These are phyloP conservation scores for Diplotaxis tenuifolia DNA, from an alignment of 345 rosid genomes.

Conservation along the genomic window DNA sequence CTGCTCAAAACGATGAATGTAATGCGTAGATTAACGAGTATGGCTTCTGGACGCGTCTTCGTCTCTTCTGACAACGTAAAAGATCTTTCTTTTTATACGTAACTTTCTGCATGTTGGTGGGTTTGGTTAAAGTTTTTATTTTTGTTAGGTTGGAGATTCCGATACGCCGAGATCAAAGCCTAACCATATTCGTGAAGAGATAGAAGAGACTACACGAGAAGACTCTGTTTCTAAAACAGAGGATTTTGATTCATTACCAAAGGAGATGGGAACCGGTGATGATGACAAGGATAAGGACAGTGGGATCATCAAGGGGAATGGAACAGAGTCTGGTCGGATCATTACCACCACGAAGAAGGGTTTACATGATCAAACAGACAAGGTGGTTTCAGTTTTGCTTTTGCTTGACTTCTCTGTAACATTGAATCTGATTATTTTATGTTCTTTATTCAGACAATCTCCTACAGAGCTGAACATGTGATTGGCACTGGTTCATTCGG, in stretches of 20 bases:
- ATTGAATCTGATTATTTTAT: background rate
- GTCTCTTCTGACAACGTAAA: constrained; percentile 78
- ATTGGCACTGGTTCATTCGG: constrained; percentile 98
- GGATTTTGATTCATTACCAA: constrained; percentile 54
- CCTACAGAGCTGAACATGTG: constrained; percentile 90
- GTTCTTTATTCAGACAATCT: constrained; percentile 52
- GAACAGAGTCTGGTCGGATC: constrained; percentile 88
- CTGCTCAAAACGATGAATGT: constrained; percentile 58
- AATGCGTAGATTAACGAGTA: constrained; percentile 94
- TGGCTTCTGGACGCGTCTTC: constrained; percentile 90
- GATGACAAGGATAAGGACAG: constrained; percentile 49
- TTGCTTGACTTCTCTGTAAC: background rate
- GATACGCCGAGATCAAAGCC: constrained; percentile 65
- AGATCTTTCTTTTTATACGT: background rate
- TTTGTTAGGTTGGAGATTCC: constrained; percentile 59
- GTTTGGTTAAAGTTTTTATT: background rate
- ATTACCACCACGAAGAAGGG: constrained; percentile 86
- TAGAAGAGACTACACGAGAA: constrained; percentile 40
- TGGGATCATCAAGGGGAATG: constrained; percentile 46
- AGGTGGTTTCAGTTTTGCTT: constrained; percentile 37
- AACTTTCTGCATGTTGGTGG: background rate
- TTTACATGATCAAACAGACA: constrained; percentile 76
- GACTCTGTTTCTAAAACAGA: constrained; percentile 33
- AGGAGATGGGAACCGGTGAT: constrained; percentile 55
- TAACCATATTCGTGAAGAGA: constrained; percentile 50